Evolutionary conservation across 1,139 yeast genomes (phyloP).

Genomic region (Saccharomyces hybrid): DNA sequence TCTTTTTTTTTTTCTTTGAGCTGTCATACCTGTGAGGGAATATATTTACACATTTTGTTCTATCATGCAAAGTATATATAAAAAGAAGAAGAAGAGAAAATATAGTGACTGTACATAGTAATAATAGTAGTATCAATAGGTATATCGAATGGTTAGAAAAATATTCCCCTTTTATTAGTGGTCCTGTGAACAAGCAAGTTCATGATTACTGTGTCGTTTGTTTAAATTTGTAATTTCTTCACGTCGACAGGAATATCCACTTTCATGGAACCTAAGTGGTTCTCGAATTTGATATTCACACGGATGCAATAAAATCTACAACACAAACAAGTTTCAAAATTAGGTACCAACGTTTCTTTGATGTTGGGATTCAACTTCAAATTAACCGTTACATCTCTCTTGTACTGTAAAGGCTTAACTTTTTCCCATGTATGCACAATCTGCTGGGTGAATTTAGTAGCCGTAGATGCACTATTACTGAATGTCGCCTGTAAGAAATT

Average conservation of each 20-base stretch:
- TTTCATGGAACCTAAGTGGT: conserved; percentile 26
- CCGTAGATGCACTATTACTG: conserved; percentile 6
- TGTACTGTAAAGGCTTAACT: conserved; percentile 15
- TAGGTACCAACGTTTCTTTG: conserved; percentile 44
- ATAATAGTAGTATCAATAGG: not conserved
- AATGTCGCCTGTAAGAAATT: not conserved
- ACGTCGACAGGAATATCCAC: conserved; percentile 35
- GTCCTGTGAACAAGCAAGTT: not conserved
- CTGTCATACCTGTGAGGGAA: not conserved
- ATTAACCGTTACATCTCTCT: conserved; percentile 21
- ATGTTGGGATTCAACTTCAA: conserved; percentile 28
- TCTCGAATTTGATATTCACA: conserved; percentile 30
- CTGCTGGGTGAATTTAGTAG: conserved; percentile 17
- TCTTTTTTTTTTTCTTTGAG: not conserved
- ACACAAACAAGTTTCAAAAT: conserved; percentile 49
- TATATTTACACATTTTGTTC: not conserved
- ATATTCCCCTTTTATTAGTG: not conserved
- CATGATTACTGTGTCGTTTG: not conserved
- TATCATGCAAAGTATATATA: not conserved
- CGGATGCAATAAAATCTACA: conserved; percentile 44
- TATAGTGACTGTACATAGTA: not conserved
- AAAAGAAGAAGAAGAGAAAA: conserved; percentile 1
- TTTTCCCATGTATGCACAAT: conserved; percentile 21
- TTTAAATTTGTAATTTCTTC: conserved; percentile 20
- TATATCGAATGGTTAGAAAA: not conserved